Percentiles rank a stretch among this genome's conserved stretches.
Evolutionary conservation across 495 filamentous ascomycete genomes (phyloP).

Genomic region (Talaromyces trachyspermus): DNA sequence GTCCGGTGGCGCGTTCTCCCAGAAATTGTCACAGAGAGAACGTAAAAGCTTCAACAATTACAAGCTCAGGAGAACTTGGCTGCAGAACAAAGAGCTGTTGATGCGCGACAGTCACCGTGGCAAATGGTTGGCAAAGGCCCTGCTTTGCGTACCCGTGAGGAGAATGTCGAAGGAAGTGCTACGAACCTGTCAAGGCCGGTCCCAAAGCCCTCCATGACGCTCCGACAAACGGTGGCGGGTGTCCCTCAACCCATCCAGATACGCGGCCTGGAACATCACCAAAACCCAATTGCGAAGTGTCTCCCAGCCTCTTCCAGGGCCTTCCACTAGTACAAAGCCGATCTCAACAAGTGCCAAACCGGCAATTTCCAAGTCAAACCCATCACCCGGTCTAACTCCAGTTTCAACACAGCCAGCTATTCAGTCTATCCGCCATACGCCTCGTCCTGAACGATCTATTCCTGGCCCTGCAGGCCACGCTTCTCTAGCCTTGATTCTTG

Average conservation of each 20-base stretch:
- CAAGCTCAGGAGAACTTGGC: constrained; percentile 47
- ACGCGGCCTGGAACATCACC: constrained; percentile 16
- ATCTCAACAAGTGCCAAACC: constrained; percentile 11
- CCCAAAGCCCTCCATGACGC: constrained; percentile 48
- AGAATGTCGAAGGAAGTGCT: constrained; percentile 13
- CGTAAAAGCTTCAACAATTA: constrained; percentile 75
- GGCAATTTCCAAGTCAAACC: constrained; percentile 7
- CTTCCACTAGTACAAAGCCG: constrained; percentile 16
- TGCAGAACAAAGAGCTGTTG: constrained; percentile 39
- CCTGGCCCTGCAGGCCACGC: constrained; percentile 39
- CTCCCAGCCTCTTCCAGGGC: constrained; percentile 18
- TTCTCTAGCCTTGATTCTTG: constrained; percentile 81
- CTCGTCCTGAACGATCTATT: constrained; percentile 25
- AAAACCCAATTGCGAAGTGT: constrained; percentile 18
- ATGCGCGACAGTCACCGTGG: constrained; percentile 62
- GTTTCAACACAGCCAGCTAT: constrained; percentile 28
- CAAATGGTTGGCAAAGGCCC: constrained; percentile 38
- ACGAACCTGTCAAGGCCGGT: constrained; percentile 21
- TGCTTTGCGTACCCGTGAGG: constrained; percentile 14
- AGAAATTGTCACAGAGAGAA: constrained; percentile 82
- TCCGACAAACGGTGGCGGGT: constrained; percentile 57
- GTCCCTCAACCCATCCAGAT: constrained; percentile 26
- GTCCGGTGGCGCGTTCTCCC: constrained; percentile 23
- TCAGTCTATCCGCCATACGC: constrained; percentile 43
- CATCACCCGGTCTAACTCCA: constrained; percentile 10